Conservation (phyloP, 805 yeast species). For the Kazachstania taianensis region DNA sequence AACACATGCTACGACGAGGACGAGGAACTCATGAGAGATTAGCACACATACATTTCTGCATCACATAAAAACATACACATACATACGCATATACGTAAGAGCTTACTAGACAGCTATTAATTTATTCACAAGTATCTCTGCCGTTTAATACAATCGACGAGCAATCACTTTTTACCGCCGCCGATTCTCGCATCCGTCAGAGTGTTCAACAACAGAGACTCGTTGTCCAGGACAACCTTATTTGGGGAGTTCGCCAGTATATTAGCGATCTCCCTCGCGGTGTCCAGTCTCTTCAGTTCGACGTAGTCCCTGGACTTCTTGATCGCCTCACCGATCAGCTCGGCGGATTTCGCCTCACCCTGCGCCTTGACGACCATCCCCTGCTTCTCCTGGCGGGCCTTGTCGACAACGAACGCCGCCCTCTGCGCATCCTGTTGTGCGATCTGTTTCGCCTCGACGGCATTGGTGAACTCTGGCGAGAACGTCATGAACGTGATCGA, state of each 20-base stretch:
- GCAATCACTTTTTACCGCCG: constrained; percentile 4
- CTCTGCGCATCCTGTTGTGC: constrained; percentile 99
- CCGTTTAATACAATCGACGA: too few species aligned
- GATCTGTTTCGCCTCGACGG: constrained; percentile 97
- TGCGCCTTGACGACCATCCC: constrained; percentile 93
- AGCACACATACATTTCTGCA: too few species aligned
- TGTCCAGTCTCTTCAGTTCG: constrained; percentile 91
- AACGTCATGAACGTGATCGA: constrained; percentile 95
- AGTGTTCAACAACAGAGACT: constrained; percentile 83
- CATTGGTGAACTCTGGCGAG: constrained; percentile 93
- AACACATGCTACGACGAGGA: too few species aligned
- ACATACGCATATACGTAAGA: too few species aligned
- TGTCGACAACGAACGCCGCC: constrained; percentile 94
- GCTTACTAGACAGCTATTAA: not conserved
- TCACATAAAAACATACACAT: not conserved
- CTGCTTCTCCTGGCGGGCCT: constrained; percentile 95
- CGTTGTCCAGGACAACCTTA: constrained; percentile 83
- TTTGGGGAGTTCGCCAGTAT: constrained; percentile 83
- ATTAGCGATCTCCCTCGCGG: constrained; percentile 90
- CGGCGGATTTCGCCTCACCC: constrained; percentile 98
- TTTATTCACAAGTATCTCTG: too few species aligned
- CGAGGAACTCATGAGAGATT: too few species aligned
- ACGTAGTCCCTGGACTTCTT: constrained; percentile 93
- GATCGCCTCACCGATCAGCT: constrained; percentile 97
- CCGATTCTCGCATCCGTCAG: constrained; percentile 58